A percentile compares a stretch with the other conserved stretches of the same genome.
These are phyloP conservation scores for Pleurotus tuber-regium DNA, from an alignment of 768 basidiomycete species.

Conservation along the genomic window DNA sequence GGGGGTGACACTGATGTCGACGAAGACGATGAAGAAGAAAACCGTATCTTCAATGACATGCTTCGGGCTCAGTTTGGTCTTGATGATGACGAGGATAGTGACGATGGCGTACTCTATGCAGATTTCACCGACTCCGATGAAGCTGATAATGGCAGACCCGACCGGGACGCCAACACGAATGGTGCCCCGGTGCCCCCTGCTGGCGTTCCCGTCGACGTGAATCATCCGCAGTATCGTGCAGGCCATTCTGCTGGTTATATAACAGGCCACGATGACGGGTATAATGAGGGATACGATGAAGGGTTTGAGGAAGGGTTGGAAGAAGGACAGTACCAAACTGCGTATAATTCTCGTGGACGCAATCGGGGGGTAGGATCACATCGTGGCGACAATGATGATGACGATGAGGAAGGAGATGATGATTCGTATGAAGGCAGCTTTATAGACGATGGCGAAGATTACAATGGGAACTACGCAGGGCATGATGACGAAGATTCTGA, in stretches of 20 bases:
- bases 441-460: slow-evolving; percentile 42
- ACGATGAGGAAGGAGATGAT: slow-evolving; percentile 25
- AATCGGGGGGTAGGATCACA: slow-evolving; percentile 11
- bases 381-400: slow-evolving; percentile 18
- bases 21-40: slow-evolving; percentile 26
- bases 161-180: too few relatives aligned
- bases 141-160: slow-evolving; percentile 10
- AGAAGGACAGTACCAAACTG: slow-evolving; percentile 2
- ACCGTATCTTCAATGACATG: slow-evolving; percentile 30
- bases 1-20: slow-evolving; percentile 39
- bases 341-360: slow-evolving; percentile 4
- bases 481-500: slow-evolving; percentile 7
- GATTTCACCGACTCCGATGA: slow-evolving; percentile 11
- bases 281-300: slow-evolving; percentile 17
- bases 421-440: slow-evolving; percentile 53
- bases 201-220: slow-evolving; percentile 14
- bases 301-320: slow-evolving; percentile 9
- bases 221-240: slow-evolving; percentile 13
- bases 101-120: slow-evolving; percentile 7
- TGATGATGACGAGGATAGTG: slow-evolving; percentile 31
- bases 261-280: slow-evolving; percentile 13
- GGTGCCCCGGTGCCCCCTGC: background rate
- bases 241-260: slow-evolving; percentile 14
- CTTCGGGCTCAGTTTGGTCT: slow-evolving; percentile 13
- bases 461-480: slow-evolving; percentile 4